Conservation (phyloP, 192 early-diverging fungal genomes). For the Linnemannia hyalina region DNA sequence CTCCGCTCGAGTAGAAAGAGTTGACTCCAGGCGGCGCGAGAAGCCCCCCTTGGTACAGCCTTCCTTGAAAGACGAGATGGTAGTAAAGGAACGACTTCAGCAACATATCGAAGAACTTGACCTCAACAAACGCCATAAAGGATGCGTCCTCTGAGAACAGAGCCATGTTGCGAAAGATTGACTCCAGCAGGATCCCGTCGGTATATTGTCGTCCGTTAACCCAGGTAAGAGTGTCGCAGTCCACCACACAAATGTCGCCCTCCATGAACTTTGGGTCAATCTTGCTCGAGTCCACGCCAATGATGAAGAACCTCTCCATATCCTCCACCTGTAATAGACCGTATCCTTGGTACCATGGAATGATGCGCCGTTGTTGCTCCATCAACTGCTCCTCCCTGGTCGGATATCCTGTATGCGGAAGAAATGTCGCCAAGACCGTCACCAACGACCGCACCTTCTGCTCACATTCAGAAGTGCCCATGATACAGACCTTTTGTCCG, state of each 20-base stretch:
- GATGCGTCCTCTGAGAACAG: constrained; percentile 42
- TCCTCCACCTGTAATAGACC: constrained; percentile 35
- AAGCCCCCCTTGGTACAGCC: constrained; percentile 37
- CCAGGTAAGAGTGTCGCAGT: constrained; percentile 47
- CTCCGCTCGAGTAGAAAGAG: constrained; percentile 46
- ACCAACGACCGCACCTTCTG: constrained; percentile 35
- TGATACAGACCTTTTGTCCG: constrained; percentile 45
- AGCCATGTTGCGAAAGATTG: constrained; percentile 38
- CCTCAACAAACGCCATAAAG: constrained; percentile 45
- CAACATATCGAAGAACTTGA: constrained; percentile 37
- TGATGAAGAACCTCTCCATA: constrained; percentile 28
- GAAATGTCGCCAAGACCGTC: constrained; percentile 33
- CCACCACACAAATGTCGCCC: constrained; percentile 34
- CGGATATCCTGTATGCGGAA: constrained; percentile 44
- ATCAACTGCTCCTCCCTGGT: constrained; percentile 49
- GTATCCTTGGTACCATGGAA: constrained; percentile 44
- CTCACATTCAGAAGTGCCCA: constrained; percentile 43
- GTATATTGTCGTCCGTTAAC: constrained; percentile 41
- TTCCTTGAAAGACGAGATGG: constrained; percentile 42
- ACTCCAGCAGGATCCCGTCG: constrained; percentile 39
- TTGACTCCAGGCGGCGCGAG: constrained; percentile 20
- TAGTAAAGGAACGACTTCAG: constrained; percentile 49
- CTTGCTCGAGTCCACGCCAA: constrained; percentile 49
- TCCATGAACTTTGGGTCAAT: constrained; percentile 53
- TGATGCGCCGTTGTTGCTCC: constrained; percentile 42